These are phyloP conservation scores for Fragilariopsis cylindrus DNA, from an alignment of 108 stramenopile genomes.

Conservation along the genomic window DNA sequence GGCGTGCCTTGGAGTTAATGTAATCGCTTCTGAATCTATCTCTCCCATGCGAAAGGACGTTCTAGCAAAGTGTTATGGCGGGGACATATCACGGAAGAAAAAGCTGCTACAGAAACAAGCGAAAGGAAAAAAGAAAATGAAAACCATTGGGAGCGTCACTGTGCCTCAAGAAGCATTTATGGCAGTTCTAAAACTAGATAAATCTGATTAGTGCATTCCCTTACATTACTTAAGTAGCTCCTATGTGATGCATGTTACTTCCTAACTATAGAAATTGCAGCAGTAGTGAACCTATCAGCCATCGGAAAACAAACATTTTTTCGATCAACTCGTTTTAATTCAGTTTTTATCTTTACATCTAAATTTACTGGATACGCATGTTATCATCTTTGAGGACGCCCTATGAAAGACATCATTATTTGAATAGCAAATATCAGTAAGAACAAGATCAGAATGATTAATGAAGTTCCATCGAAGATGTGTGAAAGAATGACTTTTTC, in stretches of 20 bases:
- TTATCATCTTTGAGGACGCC: constrained; percentile 12
- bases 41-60: constrained; percentile 99
- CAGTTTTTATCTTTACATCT: neutral
- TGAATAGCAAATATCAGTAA: constrained; percentile 9
- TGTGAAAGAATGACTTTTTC: constrained; percentile 27
- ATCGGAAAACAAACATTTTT: too few relatives aligned
- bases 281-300: too few relatives aligned
- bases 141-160: constrained; percentile 96
- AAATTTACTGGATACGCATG: neutral
- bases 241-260: too few relatives aligned
- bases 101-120: constrained; percentile 99
- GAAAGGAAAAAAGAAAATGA: constrained; percentile 99
- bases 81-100: constrained; percentile 98
- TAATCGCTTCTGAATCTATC: constrained; percentile 85
- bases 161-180: constrained; percentile 99
- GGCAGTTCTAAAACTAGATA: constrained; percentile 89
- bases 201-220: neutral
- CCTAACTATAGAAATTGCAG: too few relatives aligned
- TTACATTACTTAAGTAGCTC: too few relatives aligned
- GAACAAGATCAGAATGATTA: constrained; percentile 19
- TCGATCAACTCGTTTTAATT: neutral
- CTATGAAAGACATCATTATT: constrained; percentile 2
- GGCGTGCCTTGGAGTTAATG: constrained; percentile 83
- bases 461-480: constrained; percentile 24
- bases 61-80: constrained; percentile 97